A percentile compares a stretch with the other conserved stretches of the same genome.
phyloP scores from a whole-genome alignment of 352 stramenopile species.

The Globisporangium heterothallicum region DNA sequence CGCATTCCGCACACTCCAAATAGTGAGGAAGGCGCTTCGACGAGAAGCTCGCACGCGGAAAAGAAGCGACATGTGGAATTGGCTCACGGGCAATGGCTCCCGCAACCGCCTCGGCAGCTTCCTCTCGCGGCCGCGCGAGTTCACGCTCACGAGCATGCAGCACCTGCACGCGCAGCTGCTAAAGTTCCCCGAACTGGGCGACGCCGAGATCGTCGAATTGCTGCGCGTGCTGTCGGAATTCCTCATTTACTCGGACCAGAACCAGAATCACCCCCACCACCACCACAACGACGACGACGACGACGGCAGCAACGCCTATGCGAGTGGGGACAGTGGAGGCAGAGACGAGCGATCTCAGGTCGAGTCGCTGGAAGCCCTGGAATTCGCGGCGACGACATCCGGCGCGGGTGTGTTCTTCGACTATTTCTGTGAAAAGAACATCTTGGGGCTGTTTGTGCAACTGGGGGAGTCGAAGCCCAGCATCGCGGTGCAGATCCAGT shows the following conservation, averaged over 20 bases:
- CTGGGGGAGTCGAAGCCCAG: conserved; percentile 48
- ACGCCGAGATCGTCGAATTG: conserved; percentile 76
- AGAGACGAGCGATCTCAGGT: not conserved
- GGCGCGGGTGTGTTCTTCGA: conserved; percentile 85
- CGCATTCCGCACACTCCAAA: too few relatives aligned
- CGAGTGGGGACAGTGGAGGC: not conserved
- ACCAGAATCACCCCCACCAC: conserved; percentile 37
- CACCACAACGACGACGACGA: conserved; percentile 12
- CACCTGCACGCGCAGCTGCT: conserved; percentile 70
- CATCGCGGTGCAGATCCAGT: conserved; percentile 85
- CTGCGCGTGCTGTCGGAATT: conserved; percentile 80
- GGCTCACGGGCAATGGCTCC: conserved; percentile 26
- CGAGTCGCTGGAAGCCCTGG: conserved; percentile 15
- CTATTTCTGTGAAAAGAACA: conserved; percentile 97
- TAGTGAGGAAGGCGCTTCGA: too few relatives aligned
- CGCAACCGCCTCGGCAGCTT: conserved; percentile 15
- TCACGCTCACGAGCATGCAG: conserved; percentile 66
- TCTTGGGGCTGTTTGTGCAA: conserved; percentile 89
- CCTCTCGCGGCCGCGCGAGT: conserved; percentile 31
- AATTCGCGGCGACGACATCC: conserved; percentile 16
- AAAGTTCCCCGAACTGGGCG: conserved; percentile 44
- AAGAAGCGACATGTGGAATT: conserved; percentile 55
- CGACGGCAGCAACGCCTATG: conserved; percentile 1
- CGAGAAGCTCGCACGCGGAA: too few relatives aligned
- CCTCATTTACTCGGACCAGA: conserved; percentile 86